phyloP scores from a whole-genome alignment of 768 basidiomycete species.

The Candolleomyces efflorescens region DNA sequence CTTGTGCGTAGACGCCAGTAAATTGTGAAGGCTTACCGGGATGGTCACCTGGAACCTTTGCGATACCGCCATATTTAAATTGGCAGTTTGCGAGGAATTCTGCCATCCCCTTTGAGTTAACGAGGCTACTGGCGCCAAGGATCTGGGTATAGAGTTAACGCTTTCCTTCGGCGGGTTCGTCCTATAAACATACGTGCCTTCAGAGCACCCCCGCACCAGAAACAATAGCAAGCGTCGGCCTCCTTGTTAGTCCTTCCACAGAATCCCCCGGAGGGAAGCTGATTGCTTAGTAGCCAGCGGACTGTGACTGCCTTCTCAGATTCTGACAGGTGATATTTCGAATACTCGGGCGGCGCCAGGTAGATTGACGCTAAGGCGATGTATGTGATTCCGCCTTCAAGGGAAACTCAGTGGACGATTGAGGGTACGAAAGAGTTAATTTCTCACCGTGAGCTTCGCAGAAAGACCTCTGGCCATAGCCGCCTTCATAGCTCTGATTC shows the following conservation, averaged over 20 bases:
- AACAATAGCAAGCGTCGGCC: constrained; percentile 93
- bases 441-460: constrained; percentile 80
- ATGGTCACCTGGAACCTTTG: constrained; percentile 74
- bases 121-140: constrained; percentile 52
- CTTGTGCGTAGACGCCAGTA: not conserved
- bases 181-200: constrained; percentile 42
- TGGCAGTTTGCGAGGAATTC: constrained; percentile 74
- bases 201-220: constrained; percentile 88
- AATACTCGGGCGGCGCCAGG: constrained; percentile 34
- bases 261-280: constrained; percentile 72
- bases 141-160: constrained; percentile 44
- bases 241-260: constrained; percentile 84
- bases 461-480: constrained; percentile 78
- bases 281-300: constrained; percentile 76
- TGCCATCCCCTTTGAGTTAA: constrained; percentile 53
- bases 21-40: constrained; percentile 50
- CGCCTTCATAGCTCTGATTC: constrained; percentile 84
- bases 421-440: not conserved
- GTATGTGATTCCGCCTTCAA: constrained; percentile 87
- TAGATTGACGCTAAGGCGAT: constrained; percentile 78
- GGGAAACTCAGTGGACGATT: not conserved
- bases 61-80: constrained; percentile 85
- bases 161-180: not conserved
- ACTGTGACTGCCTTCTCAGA: constrained; percentile 51
- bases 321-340: constrained; percentile 24